Evolutionary conservation across 345 rosid species (phyloP), one percentile per base, ranked within the genome.

Genomic region (Hibiscus mutabilis): DNA sequence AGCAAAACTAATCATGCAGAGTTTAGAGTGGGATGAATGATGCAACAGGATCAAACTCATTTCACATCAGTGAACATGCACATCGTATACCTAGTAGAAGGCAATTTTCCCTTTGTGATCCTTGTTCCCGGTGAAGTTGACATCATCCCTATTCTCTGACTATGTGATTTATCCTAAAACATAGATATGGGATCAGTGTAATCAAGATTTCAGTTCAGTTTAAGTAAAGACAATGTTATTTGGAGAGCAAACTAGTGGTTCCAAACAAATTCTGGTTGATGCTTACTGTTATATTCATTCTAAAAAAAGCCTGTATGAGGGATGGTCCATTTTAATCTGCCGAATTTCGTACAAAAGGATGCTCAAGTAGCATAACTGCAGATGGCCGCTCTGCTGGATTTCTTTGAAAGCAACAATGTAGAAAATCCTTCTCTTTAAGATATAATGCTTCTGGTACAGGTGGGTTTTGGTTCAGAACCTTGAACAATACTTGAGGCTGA

Each of bases 401-500:
- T 76, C 88, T 87, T 49, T 10, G 77, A 67, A 89, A 86, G 82
- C 95, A 89, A 29, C 77, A 24, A 7, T 33, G 67, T 56, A 89
- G 91, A 75, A 89, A 89, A 77, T 89, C 86, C 83, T 82, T 89
- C 33, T 85, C 91, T 63, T 82, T 85, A 1, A 80, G 67, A 44
- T 91, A 87, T 72, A 89, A 74, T 4, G 74, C 71, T 62, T 86
- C 82, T n/a, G 95, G 95, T 58, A 89, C 79, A 16, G 82, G 73
- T 4, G 91, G 95, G 72, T 71, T 59, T 70, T 53, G 63, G 75
- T 80, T 58, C 77, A 89, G 64, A 53, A 84, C 85, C 81, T 87
- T 86, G 87, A 86, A 89, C 91, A 87, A 83, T 6, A 89, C 95
- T 69, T 69, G 80, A 75, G 87, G 87, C 95, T 89, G 87, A 71